These are phyloP conservation scores for Sporobolomyces pararoseus DNA, from an alignment of 768 basidiomycete genomes.

Conservation along the genomic window DNA sequence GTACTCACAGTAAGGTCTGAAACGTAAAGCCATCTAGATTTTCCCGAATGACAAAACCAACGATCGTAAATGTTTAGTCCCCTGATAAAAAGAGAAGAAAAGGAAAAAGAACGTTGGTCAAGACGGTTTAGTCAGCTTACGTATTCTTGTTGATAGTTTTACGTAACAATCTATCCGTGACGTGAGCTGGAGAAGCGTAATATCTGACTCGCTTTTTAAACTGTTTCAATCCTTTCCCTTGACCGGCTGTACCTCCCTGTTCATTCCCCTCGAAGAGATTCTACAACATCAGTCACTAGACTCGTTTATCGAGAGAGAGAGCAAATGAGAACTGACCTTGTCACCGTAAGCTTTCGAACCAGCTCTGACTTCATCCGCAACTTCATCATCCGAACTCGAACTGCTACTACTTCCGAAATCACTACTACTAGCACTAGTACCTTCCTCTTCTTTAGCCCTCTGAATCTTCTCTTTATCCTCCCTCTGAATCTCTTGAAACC, in stretches of 20 bases:
- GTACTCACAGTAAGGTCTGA: constrained; percentile 21
- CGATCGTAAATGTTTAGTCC: constrained; percentile 11
- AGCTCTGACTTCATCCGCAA: constrained; percentile 22
- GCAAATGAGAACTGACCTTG: constrained; percentile 34
- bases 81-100: not conserved
- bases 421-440: constrained; percentile 12
- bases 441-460: constrained; percentile 18
- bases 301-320: not conserved
- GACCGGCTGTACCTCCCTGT: constrained; percentile 47
- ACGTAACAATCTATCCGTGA: constrained; percentile 48
- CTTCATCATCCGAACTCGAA: constrained; percentile 22
- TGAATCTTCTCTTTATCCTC: constrained; percentile 41
- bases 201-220: constrained; percentile 45
- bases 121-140: constrained; percentile 2
- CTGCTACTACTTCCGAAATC: constrained; percentile 11
- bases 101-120: not conserved
- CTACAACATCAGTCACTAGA: not conserved
- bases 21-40: constrained; percentile 29
- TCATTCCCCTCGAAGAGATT: constrained; percentile 30
- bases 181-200: constrained; percentile 45
- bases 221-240: constrained; percentile 41
- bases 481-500: constrained; percentile 40
- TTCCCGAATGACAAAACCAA: constrained; percentile 44
- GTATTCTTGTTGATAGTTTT: constrained; percentile 48
- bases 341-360: constrained; percentile 28